phyloP scores from a whole-genome alignment of 1,139 yeast species.

The Kluyveromyces marxianus region DNA sequence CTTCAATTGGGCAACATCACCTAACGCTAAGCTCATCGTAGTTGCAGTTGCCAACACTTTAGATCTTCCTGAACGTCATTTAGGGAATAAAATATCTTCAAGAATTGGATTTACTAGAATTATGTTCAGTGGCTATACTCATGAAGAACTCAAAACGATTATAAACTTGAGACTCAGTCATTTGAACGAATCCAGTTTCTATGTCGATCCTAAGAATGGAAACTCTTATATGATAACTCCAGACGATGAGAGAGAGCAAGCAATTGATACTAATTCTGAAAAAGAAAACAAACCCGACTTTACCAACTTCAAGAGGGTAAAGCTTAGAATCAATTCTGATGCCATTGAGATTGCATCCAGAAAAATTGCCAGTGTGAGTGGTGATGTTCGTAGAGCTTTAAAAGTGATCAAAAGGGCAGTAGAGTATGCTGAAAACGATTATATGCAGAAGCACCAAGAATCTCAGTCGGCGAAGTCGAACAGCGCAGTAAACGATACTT shows the following conservation, averaged over 20 bases:
- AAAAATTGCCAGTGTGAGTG: slow-evolving; percentile 92
- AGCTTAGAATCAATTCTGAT: slow-evolving; percentile 51
- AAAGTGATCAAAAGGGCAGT: slow-evolving; percentile 86
- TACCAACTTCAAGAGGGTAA: slow-evolving; percentile 24
- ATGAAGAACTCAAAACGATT: slow-evolving; percentile 67
- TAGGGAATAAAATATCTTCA: slow-evolving; percentile 84
- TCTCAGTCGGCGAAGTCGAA: slow-evolving; percentile 21
- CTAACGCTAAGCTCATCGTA: slow-evolving; percentile 72
- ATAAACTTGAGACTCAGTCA: slow-evolving; percentile 62
- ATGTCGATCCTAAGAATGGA: slow-evolving; percentile 28
- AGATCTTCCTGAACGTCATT: slow-evolving; percentile 88
- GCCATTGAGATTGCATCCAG: slow-evolving; percentile 90
- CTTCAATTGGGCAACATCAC: slow-evolving; percentile 93
- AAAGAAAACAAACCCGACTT: slow-evolving; percentile 12
- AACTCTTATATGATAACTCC: slow-evolving; percentile 22
- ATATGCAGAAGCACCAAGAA: slow-evolving; percentile 31
- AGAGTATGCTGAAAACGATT: slow-evolving; percentile 71
- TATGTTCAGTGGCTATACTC: slow-evolving; percentile 83
- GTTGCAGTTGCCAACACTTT: slow-evolving; percentile 94
- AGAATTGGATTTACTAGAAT: slow-evolving; percentile 83
- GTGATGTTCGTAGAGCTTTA: slow-evolving; percentile 92
- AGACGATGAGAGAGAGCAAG: slow-evolving; percentile 11
- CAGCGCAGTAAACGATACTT: slow-evolving; percentile 10
- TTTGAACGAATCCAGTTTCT: slow-evolving; percentile 35
- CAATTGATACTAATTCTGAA: slow-evolving; percentile 6